A percentile compares a stretch with the other conserved stretches of the same genome.
phyloP scores from a whole-genome alignment of 371 early-diverging fungal genomes.

The Mortierella sp. region DNA sequence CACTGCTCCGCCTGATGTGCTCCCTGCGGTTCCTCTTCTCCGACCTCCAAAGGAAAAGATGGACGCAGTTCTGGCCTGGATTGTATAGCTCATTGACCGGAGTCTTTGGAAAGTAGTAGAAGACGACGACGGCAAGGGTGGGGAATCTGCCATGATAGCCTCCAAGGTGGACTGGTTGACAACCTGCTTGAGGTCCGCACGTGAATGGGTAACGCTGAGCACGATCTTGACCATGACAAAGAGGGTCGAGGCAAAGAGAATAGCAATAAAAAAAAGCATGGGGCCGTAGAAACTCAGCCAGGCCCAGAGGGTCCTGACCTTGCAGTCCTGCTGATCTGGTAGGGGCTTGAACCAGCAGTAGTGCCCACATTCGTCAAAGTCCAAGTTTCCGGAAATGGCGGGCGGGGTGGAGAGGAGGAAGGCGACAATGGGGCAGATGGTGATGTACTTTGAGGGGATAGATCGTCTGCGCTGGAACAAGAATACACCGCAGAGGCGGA shows the following conservation, averaged over 20 bases:
- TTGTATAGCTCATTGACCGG: slow-evolving; percentile 7
- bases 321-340: slow-evolving; percentile 25
- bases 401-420: slow-evolving; percentile 44
- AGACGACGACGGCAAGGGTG: background rate
- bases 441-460: slow-evolving; percentile 36
- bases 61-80: background rate
- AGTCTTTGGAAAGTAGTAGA: slow-evolving; percentile 22
- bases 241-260: slow-evolving; percentile 40
- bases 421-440: slow-evolving; percentile 33
- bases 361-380: slow-evolving; percentile 38
- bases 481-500: slow-evolving; percentile 55
- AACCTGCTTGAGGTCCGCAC: slow-evolving; percentile 32
- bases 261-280: slow-evolving; percentile 45
- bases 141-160: slow-evolving; percentile 1
- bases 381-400: slow-evolving; percentile 28
- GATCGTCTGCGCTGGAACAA: slow-evolving; percentile 36
- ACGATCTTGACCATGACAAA: slow-evolving; percentile 46
- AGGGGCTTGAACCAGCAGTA: slow-evolving; percentile 49
- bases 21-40: background rate
- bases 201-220: slow-evolving; percentile 15
- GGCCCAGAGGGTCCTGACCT: slow-evolving; percentile 37
- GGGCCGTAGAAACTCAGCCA: slow-evolving; percentile 47
- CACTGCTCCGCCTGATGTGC: background rate
- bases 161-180: slow-evolving; percentile 14
- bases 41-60: slow-evolving; percentile 1